A percentile compares a stretch with the other conserved stretches of the same genome.
phyloP scores from a whole-genome alignment of 2,329 filamentous ascomycete species.

The Colletotrichum sp. region DNA sequence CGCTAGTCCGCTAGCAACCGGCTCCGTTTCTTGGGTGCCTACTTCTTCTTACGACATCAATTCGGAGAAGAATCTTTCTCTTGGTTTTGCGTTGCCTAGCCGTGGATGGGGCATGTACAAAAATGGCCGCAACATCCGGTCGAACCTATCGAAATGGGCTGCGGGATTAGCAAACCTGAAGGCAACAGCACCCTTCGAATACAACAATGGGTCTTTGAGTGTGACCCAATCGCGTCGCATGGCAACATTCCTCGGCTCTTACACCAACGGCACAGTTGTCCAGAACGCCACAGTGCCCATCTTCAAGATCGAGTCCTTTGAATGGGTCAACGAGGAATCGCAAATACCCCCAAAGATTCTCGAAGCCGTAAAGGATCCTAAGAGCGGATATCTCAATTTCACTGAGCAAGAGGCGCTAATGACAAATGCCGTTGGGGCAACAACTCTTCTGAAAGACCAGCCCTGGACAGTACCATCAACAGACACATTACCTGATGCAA shows the following conservation, averaged over 20 bases:
- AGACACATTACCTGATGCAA: rapidly evolving
- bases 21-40: neutral
- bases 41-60: neutral
- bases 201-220: neutral
- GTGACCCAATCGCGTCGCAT: neutral
- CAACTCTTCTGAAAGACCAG: neutral
- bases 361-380: rapidly evolving
- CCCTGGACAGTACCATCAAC: neutral
- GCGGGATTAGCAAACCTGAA: neutral
- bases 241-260: neutral
- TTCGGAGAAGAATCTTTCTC: neutral
- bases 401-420: rapidly evolving
- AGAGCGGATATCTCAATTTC: rapidly evolving
- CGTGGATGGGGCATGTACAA: rapidly evolving
- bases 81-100: rapidly evolving
- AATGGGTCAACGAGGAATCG: neutral
- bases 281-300: neutral
- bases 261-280: rapidly evolving
- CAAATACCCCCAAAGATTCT: neutral
- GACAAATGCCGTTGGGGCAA: neutral
- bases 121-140: neutral
- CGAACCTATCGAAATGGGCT: too few species aligned
- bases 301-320: neutral
- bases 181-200: neutral
- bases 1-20: neutral